These are phyloP conservation scores for Lachancea dasiensis DNA, from an alignment of 805 yeast species.

Conservation along the genomic window DNA sequence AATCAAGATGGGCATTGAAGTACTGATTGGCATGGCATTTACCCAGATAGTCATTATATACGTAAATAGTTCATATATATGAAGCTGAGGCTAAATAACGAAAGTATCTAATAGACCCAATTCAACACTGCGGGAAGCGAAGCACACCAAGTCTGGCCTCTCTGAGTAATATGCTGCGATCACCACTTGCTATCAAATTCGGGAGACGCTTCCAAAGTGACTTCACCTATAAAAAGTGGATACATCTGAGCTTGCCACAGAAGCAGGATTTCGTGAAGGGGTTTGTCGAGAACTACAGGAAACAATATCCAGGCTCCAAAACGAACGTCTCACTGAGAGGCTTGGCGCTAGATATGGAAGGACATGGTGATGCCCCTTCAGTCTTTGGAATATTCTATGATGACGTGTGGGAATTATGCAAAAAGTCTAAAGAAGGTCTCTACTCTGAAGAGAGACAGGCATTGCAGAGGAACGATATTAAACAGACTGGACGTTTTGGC, in stretches of 20 bases:
- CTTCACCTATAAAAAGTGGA: slow-evolving; percentile 23
- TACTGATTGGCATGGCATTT: too few relatives aligned
- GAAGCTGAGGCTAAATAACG: not conserved
- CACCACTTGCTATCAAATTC: not conserved
- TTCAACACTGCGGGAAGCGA: not conserved
- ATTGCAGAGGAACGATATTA: slow-evolving; percentile 5
- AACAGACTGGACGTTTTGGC: slow-evolving; percentile 8
- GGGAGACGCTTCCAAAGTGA: not conserved
- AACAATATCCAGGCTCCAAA: slow-evolving; percentile 28
- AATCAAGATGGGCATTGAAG: too few relatives aligned
- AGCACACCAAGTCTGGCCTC: not conserved
- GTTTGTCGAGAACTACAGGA: slow-evolving; percentile 24
- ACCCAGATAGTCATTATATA: too few relatives aligned
- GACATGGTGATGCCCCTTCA: slow-evolving; percentile 26
- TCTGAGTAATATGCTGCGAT: not conserved
- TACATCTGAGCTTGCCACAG: slow-evolving; percentile 19
- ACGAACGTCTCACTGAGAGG: slow-evolving; percentile 28
- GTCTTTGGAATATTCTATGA: slow-evolving; percentile 31
- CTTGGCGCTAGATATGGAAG: slow-evolving; percentile 19
- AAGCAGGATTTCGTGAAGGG: slow-evolving; percentile 23
- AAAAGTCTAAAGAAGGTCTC: slow-evolving; percentile 8
- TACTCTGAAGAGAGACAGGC: slow-evolving; percentile 4
- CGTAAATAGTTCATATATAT: too few relatives aligned
- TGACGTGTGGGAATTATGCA: slow-evolving; percentile 22
- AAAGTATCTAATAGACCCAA: not conserved